A percentile compares a stretch with the other conserved stretches of the same genome.
Conservation (phyloP, 129 eudicot species). For the Pseudognaphalium luteoalbum region DNA sequence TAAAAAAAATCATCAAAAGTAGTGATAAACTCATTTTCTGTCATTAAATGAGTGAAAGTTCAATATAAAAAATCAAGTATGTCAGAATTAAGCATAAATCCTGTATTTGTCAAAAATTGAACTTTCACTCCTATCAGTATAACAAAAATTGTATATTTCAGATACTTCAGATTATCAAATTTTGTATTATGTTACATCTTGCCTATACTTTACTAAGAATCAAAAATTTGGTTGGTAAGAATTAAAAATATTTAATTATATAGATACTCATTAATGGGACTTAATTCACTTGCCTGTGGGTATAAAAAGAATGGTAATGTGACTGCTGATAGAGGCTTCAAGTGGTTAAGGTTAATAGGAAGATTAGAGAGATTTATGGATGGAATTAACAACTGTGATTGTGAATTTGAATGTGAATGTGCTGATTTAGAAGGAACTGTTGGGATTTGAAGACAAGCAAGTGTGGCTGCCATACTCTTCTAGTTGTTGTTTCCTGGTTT, state of each 20-base stretch:
- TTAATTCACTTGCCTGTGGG: conserved; percentile 42
- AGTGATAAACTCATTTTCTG: not conserved
- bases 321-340: conserved; percentile 60
- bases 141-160: too few relatives aligned
- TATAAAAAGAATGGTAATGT: conserved; percentile 59
- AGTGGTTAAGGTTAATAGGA: conserved; percentile 24
- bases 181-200: not conserved
- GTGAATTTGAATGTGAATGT: conserved; percentile 13
- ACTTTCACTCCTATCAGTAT: not conserved
- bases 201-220: not conserved
- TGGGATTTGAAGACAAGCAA: conserved; percentile 48
- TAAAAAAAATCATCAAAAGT: not conserved
- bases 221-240: not conserved
- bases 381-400: conserved; percentile 26
- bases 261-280: not conserved
- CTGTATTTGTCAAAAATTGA: not conserved
- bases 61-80: too few relatives aligned
- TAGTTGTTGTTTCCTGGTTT: not conserved
- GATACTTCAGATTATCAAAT: not conserved
- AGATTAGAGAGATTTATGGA: conserved; percentile 13
- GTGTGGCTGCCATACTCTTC: conserved; percentile 66
- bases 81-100: not conserved
- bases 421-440: conserved; percentile 19
- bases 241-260: too few relatives aligned
- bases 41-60: not conserved